Evolutionary conservation across 805 yeast species (phyloP), one percentile per base, ranked within the genome.

Genomic region (Saccharomycopsis oosterbeekiorum): DNA sequence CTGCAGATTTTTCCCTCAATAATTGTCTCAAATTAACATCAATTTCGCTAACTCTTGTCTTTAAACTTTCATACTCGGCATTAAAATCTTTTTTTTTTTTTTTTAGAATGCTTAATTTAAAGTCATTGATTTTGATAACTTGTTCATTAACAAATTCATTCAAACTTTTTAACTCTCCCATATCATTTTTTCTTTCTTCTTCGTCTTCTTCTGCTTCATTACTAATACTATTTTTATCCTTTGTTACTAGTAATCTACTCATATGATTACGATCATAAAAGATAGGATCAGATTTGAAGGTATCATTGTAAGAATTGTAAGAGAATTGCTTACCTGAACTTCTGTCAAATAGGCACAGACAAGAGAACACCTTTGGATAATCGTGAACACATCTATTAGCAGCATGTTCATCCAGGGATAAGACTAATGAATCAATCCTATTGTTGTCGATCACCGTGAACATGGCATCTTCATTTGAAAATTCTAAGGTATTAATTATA

Each of bases 381-480:
- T 4, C 59, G 54, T 74, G 70, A 59, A 84, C 69, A 17, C 77
- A 70, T 0, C 64, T 60, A 65, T 81, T 83, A 0, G 88, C 93
- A 14, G 76, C 78, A 1, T 69, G 66, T 64, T 84, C 76, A 59
- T 82, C 75, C 1, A 78, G 76, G 17, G 83, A 75, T 47, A 91
- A 70, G 0, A 87, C 73, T 0, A 80, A 73, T 11, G 79, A 76
- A 68, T 92, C 96, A 55, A 88, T 78, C 54, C 73, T 76, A 50
- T 78, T 76, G 2, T 78, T 65, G 71, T 89, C 97, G 58, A 91
- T 84, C 55, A 91, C 70, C 1, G 86, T 73, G 66, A 82, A 84
- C 67, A 80, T 77, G 9, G 85, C 78, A 47, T 79, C 78, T 51
- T 80, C 82, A 62, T 84, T 76, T 0, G 77, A 74, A 60, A 88